These are phyloP conservation scores for Hyphopichia pseudoburtonii DNA, from an alignment of 1,139 yeast species.

Conservation along the genomic window DNA sequence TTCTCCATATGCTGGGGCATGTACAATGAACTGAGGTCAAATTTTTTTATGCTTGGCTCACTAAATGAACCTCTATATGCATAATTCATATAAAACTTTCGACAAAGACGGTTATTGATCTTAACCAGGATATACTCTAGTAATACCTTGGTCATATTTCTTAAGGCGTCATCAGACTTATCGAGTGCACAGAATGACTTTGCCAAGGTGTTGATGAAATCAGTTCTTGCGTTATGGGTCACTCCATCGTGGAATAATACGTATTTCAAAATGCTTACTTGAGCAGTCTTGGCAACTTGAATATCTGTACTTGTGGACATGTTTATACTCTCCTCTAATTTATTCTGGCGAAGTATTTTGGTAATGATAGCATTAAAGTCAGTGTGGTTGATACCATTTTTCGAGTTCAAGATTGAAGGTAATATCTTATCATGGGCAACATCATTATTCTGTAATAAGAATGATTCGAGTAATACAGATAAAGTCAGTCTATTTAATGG, in stretches of 20 bases:
- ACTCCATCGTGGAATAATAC: conserved; percentile 8
- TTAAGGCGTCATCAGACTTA: conserved; percentile 12
- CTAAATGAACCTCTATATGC: neutral
- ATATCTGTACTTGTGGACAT: conserved; percentile 22
- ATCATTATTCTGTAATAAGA: conserved; percentile 26
- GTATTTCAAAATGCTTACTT: conserved; percentile 21
- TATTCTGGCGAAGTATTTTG: conserved; percentile 25
- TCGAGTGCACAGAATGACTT: conserved; percentile 11
- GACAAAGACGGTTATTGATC: conserved; percentile 11
- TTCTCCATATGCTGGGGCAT: neutral
- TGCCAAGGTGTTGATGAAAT: conserved; percentile 13
- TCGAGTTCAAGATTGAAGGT: conserved; percentile 29
- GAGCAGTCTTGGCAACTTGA: conserved; percentile 25
- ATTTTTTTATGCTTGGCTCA: neutral
- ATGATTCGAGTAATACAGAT: conserved; percentile 34
- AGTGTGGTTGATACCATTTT: conserved; percentile 20
- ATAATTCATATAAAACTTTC: conserved; percentile 9
- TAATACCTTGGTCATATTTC: conserved; percentile 10
- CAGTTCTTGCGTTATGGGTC: neutral
- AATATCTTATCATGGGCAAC: conserved; percentile 30
- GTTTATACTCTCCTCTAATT: conserved; percentile 21
- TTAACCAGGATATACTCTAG: conserved; percentile 11
- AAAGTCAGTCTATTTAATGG: conserved; percentile 35
- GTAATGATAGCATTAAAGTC: conserved; percentile 31
- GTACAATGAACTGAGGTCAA: neutral